Conservation (phyloP, 192 early-diverging fungal species). For the Coemansia pectinata region DNA sequence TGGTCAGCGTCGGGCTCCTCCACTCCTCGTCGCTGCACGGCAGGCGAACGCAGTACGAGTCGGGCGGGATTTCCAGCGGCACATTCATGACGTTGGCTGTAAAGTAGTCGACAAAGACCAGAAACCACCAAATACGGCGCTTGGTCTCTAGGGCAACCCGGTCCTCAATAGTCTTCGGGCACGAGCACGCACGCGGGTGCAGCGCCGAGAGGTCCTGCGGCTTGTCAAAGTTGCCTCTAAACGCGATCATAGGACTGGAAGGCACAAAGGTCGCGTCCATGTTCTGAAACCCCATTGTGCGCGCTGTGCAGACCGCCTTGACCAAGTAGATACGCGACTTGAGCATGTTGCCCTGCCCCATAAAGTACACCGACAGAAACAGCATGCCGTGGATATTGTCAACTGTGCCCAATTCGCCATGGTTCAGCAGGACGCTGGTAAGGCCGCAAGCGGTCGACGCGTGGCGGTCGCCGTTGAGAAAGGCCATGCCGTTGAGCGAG, state of each 20-base stretch:
- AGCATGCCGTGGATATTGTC: constrained; percentile 51
- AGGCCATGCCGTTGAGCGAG: constrained; percentile 54
- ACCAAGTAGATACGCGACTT: constrained; percentile 56
- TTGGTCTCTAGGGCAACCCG: constrained; percentile 42
- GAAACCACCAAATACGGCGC: constrained; percentile 55
- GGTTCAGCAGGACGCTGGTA: constrained; percentile 49
- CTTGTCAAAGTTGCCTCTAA: constrained; percentile 39
- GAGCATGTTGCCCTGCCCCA: constrained; percentile 57
- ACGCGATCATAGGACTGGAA: constrained; percentile 40
- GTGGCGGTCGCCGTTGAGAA: constrained; percentile 53
- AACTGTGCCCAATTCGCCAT: constrained; percentile 39
- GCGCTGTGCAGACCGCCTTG: constrained; percentile 53
- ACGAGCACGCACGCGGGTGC: constrained; percentile 23
- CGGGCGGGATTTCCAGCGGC: constrained; percentile 51
- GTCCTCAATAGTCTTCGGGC: constrained; percentile 24
- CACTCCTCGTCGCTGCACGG: constrained; percentile 56
- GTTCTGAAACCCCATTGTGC: constrained; percentile 51
- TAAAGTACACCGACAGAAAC: constrained; percentile 55
- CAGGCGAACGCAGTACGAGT: constrained; percentile 54
- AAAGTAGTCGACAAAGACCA: constrained; percentile 56
- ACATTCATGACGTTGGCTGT: constrained; percentile 57
- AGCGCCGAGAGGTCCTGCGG: constrained; percentile 2
- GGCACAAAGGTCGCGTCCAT: constrained; percentile 49
- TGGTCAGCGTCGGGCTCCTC: constrained; percentile 30
- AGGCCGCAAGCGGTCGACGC: constrained; percentile 46